Conservation (phyloP, 2,329 filamentous ascomycete genomes). For the Graphilbum fragrans region DNA sequence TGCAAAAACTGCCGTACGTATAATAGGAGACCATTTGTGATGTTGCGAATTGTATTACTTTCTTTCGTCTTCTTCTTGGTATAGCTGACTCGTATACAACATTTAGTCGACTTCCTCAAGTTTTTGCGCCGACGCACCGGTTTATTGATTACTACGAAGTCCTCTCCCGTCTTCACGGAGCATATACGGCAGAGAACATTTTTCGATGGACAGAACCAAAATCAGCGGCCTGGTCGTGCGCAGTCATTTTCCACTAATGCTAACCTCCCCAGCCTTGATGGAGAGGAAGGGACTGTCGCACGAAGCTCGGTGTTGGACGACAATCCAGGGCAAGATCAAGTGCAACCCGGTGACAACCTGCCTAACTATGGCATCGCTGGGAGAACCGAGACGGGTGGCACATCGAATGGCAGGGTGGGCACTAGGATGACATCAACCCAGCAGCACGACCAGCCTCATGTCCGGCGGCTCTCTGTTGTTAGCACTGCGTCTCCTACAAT, state of each 20-base stretch:
- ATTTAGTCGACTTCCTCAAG: slow-evolving; percentile 3
- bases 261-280: too few species aligned
- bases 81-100: not conserved
- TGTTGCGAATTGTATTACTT: not conserved
- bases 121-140: not conserved
- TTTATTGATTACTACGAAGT: not conserved
- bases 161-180: not conserved
- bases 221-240: too few species aligned
- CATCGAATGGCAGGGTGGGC: too few species aligned
- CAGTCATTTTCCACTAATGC: too few species aligned
- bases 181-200: not conserved
- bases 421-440: not conserved
- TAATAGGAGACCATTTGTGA: not conserved
- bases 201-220: not conserved
- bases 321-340: too few species aligned
- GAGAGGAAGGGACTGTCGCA: too few species aligned
- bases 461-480: not conserved
- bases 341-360: too few species aligned
- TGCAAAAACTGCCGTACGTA: slow-evolving; percentile 9
- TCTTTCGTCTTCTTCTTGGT: not conserved
- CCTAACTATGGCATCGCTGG: too few species aligned
- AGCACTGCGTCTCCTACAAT: slow-evolving; percentile 4
- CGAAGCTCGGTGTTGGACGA: too few species aligned
- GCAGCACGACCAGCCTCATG: too few species aligned
- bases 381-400: too few species aligned